Conservation (phyloP, 1,284 basidiomycete species). For the Trametes hirsuta region DNA sequence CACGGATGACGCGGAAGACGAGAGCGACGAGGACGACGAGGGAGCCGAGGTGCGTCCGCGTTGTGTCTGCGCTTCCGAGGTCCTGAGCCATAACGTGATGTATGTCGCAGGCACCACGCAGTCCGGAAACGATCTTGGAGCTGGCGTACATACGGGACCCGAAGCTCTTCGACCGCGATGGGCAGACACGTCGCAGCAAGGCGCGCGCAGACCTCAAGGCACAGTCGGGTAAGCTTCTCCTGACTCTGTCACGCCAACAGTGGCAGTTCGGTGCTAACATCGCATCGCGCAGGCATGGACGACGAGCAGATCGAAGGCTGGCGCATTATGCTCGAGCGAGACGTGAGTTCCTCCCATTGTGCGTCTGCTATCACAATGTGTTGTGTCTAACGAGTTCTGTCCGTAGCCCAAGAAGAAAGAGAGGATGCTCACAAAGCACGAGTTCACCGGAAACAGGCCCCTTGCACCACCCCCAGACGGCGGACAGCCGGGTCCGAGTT, state of each 20-base stretch:
- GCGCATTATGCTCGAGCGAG: slow-evolving; percentile 83
- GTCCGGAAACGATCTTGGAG: slow-evolving; percentile 70
- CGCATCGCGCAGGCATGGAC: slow-evolving; percentile 48
- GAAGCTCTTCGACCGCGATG: slow-evolving; percentile 77
- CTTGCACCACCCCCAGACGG: slow-evolving; percentile 20
- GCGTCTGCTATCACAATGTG: not conserved
- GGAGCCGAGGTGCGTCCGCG: slow-evolving; percentile 27
- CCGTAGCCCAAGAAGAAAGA: slow-evolving; percentile 69
- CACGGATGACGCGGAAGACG: slow-evolving; percentile 53
- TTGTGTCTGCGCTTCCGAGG: not conserved
- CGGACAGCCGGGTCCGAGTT: slow-evolving; percentile 22
- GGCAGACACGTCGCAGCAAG: slow-evolving; percentile 68
- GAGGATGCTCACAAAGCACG: slow-evolving; percentile 70
- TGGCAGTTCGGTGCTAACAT: not conserved
- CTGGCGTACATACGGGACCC: slow-evolving; percentile 76
- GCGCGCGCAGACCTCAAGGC: slow-evolving; percentile 64
- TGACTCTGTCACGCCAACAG: not conserved
- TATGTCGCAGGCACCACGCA: slow-evolving; percentile 28
- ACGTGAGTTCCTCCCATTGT: slow-evolving; percentile 53
- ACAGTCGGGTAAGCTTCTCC: slow-evolving; percentile 55
- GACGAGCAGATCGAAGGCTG: slow-evolving; percentile 90
- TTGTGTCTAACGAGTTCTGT: not conserved
- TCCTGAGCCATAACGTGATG: slow-evolving; percentile 1
- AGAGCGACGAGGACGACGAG: slow-evolving; percentile 45
- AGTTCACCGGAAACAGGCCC: slow-evolving; percentile 67